Percentiles rank a stretch among this genome's conserved stretches.
phyloP scores from a whole-genome alignment of 257 asterid genomes.

The Leptodermis oblonga region DNA sequence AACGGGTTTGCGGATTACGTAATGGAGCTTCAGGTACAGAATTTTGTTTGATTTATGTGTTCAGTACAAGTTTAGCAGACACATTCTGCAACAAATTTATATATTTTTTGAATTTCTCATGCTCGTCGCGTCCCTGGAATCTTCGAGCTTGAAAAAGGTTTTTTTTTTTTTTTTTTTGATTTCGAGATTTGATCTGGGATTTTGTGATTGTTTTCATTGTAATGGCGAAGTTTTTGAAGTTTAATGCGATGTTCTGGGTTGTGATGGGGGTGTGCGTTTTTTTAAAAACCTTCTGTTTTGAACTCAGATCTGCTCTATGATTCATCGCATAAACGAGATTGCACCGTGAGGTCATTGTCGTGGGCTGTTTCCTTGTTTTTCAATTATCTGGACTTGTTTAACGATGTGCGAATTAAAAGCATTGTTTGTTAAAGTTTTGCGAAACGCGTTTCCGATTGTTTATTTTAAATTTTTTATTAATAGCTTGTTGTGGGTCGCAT shows the following conservation, averaged over 20 bases:
- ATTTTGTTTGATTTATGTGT: neutral
- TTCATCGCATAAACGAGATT: conserved; percentile 9
- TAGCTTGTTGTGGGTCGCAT: neutral
- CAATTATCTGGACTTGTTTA: neutral
- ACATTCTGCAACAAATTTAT: neutral
- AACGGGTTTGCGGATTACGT: conserved; percentile 14
- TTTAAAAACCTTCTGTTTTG: neutral
- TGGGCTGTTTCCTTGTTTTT: neutral
- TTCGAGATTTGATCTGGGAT: conserved; percentile 29
- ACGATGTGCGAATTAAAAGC: neutral
- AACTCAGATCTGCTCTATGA: neutral
- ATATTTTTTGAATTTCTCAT: neutral
- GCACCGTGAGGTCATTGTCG: conserved; percentile 5
- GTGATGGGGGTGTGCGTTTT: neutral
- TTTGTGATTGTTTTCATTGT: neutral
- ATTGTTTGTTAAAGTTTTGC: neutral
- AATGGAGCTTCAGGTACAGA: conserved; percentile 2
- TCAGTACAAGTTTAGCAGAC: neutral
- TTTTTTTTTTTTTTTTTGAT: neutral
- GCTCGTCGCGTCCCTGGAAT: conserved; percentile 2
- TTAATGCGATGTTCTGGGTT: conserved; percentile 8
- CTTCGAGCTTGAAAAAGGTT: conserved; percentile 24
- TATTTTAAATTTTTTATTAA: neutral
- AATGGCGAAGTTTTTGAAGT: conserved; percentile 15
- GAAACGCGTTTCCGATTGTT: neutral